phyloP scores from a whole-genome alignment of 1,284 basidiomycete genomes.

The Bondarzewia mesenterica region DNA sequence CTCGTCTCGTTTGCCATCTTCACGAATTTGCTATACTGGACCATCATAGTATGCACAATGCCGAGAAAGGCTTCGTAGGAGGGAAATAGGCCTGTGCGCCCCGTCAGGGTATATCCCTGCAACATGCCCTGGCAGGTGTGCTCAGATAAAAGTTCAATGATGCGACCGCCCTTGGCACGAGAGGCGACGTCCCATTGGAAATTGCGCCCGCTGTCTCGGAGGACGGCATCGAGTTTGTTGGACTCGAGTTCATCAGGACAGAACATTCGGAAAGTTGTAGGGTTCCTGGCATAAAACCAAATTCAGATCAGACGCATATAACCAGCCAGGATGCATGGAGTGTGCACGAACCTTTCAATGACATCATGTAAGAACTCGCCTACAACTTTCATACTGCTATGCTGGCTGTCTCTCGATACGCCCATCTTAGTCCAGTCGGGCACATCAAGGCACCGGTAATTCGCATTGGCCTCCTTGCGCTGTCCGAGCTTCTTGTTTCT shows the following conservation, averaged over 20 bases:
- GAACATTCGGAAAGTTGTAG: slow-evolving; percentile 76
- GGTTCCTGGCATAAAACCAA: slow-evolving; percentile 41
- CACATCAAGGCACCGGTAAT: slow-evolving; percentile 51
- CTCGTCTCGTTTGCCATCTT: slow-evolving; percentile 74
- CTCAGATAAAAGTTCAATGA: slow-evolving; percentile 84
- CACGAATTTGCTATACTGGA: slow-evolving; percentile 80
- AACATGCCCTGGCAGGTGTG: slow-evolving; percentile 86
- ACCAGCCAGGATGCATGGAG: slow-evolving; percentile 14
- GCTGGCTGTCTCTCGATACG: slow-evolving; percentile 46
- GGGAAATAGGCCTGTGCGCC: slow-evolving; percentile 80
- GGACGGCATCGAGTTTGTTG: slow-evolving; percentile 80
- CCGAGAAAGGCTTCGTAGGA: slow-evolving; percentile 85
- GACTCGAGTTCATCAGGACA: slow-evolving; percentile 88
- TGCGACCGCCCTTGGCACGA: slow-evolving; percentile 62
- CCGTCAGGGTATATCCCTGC: slow-evolving; percentile 79
- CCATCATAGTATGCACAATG: slow-evolving; percentile 73
- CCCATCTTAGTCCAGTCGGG: slow-evolving; percentile 60
- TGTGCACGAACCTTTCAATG: slow-evolving; percentile 34
- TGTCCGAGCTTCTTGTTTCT: slow-evolving; percentile 55
- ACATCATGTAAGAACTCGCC: slow-evolving; percentile 55
- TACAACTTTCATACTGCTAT: slow-evolving; percentile 74
- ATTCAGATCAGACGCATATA: slow-evolving; percentile 3
- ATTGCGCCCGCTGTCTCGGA: slow-evolving; percentile 59
- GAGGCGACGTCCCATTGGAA: slow-evolving; percentile 75
- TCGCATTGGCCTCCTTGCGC: slow-evolving; percentile 58